These are phyloP conservation scores for Solanum piurae DNA, from an alignment of 257 asterid genomes.

Conservation along the genomic window DNA sequence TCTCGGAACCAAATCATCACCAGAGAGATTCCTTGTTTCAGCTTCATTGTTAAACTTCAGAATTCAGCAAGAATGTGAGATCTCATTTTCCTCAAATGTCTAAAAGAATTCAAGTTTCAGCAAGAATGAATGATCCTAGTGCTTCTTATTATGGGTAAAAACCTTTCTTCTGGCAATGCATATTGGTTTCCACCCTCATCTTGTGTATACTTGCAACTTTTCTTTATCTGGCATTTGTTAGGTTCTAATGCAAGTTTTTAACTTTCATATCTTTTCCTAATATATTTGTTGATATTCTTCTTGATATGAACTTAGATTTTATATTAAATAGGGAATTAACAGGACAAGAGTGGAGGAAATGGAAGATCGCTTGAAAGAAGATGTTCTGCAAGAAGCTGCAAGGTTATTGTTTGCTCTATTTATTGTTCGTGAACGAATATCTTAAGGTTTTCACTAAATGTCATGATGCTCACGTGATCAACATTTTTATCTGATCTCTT, in stretches of 20 bases:
- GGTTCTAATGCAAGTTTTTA: neutral
- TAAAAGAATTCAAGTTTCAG: neutral
- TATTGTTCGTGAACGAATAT: neutral
- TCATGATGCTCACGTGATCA: neutral
- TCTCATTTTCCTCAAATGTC: neutral
- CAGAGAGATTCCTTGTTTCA: neutral
- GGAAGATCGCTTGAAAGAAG: constrained; percentile 97
- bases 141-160: neutral
- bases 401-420: constrained; percentile 28
- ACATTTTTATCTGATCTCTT: constrained; percentile 4
- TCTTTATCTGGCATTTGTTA: neutral
- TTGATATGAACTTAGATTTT: constrained; percentile 30
- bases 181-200: neutral
- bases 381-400: constrained; percentile 76
- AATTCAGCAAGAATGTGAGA: neutral
- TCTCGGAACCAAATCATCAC: neutral
- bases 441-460: neutral
- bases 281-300: constrained; percentile 6
- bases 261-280: neutral
- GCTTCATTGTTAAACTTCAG: neutral
- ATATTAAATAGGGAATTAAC: constrained; percentile 89
- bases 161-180: neutral
- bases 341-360: constrained; percentile 96
- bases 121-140: neutral
- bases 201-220: neutral